Conservation (phyloP, 352 stramenopile genomes). For the Phytophthora agathidicida region DNA sequence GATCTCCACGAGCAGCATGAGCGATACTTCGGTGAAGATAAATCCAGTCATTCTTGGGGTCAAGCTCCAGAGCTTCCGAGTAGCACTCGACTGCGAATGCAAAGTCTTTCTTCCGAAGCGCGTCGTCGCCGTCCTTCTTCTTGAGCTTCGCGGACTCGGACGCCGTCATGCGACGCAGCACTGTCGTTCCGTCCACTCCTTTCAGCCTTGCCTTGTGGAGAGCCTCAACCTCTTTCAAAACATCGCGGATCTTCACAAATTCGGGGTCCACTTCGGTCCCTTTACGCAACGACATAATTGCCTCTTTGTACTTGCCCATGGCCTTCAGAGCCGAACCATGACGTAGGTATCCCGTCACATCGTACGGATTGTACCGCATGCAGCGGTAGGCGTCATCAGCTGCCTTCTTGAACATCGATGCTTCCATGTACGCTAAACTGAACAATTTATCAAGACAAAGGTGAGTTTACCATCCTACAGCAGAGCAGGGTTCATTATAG, state of each 20-base stretch:
- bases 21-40: slow-evolving; percentile 66
- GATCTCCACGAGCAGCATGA: slow-evolving; percentile 36
- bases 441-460: background rate
- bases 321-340: slow-evolving; percentile 91
- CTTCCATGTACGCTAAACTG: slow-evolving; percentile 77
- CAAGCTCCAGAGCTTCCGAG: slow-evolving; percentile 51
- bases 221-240: slow-evolving; percentile 59
- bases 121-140: slow-evolving; percentile 55
- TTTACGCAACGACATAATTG: slow-evolving; percentile 65
- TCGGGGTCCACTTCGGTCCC: slow-evolving; percentile 78
- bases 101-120: slow-evolving; percentile 59
- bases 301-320: slow-evolving; percentile 77
- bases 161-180: slow-evolving; percentile 35
- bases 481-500: background rate
- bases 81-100: slow-evolving; percentile 51
- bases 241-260: slow-evolving; percentile 63
- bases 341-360: slow-evolving; percentile 93
- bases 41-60: slow-evolving; percentile 58
- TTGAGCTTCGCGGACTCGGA: slow-evolving; percentile 31
- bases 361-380: slow-evolving; percentile 93
- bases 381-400: slow-evolving; percentile 88
- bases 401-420: slow-evolving; percentile 81
- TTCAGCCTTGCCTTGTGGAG: slow-evolving; percentile 27
- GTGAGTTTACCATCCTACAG: background rate
- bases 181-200: slow-evolving; percentile 7